Base-by-base conservation (phyloP, 2,329 filamentous ascomycete genomes). In the Aquanectria penicillioides region DNA sequence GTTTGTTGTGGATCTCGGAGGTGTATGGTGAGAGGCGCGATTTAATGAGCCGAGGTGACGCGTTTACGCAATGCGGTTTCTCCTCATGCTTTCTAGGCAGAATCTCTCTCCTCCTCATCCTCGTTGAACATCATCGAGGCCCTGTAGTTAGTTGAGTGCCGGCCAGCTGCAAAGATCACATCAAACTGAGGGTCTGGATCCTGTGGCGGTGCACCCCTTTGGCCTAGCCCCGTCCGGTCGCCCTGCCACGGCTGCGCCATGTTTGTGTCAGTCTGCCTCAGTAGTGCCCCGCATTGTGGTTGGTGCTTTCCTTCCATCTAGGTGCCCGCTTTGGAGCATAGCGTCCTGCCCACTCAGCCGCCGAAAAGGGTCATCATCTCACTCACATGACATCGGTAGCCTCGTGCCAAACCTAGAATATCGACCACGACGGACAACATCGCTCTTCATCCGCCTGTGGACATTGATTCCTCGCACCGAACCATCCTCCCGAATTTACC, bases 331-430 rank as follows among this genome's bases (percentile, higher is more conserved):
- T 36, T 46, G 25, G 38, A 22, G 38, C 41, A 22, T 46, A n/a
- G 47, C 33, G 31, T 31, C 34, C 38, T 58, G 47, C 41, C 41
- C 50, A 25, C 13, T 25, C 40, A 25, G 33, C 23, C 46, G 12
- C 40, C 29, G 2, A 51, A 25, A 34, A 15, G 38, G 48, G 48
- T 26, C 38, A 43, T 33, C 40, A 53, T 55, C 34, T 46, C n/a
- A 43, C 68, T 69, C 67, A 70, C 66, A 68, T 61, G 64, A 70
- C 63, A 63, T 68, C 47, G 33, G 29, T 43, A 41, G 31, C 29
- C 43, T 59, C 38, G 51, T 53, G 5, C 38, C 41, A 50, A 56
- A 48, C 37, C 44, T 41, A 34, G 18, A 47, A 29, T 31, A 10
- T 34, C 41, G 8, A 20, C 43, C 4, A 43, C 38, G 33, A 48